Conservation (phyloP, 306 rosid genomes). For the Vachellia collinsii region DNA sequence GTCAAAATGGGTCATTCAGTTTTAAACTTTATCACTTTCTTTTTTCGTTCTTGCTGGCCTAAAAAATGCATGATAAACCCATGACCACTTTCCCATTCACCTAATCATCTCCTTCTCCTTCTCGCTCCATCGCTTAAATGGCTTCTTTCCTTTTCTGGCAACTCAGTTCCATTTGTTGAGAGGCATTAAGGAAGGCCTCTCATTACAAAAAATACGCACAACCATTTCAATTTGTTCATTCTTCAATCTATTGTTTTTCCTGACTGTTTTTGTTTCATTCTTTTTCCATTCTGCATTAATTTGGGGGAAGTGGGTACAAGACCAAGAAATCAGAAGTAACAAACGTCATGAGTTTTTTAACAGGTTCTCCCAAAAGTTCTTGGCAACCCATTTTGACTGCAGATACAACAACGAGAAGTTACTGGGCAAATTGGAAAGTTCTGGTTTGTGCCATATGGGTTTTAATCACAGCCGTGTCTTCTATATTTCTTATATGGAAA, state of each 20-base stretch:
- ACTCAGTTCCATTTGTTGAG: conserved; percentile 10
- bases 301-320: conserved; percentile 28
- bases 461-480: conserved; percentile 48
- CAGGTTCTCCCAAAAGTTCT: conserved; percentile 61
- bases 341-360: conserved; percentile 61
- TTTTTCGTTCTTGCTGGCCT: conserved; percentile 43
- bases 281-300: conserved; percentile 22
- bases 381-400: conserved; percentile 82
- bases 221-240: conserved; percentile 39
- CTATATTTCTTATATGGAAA: conserved; percentile 59
- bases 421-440: conserved; percentile 95
- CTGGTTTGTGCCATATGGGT: conserved; percentile 71
- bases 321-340: conserved; percentile 32
- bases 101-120: conserved; percentile 18
- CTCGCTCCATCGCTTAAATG: neutral
- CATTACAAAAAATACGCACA: conserved; percentile 4
- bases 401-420: conserved; percentile 70
- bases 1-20: conserved; percentile 49
- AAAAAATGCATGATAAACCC: conserved; percentile 39
- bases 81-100: conserved; percentile 40
- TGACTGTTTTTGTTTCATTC: conserved; percentile 22
- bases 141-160: neutral
- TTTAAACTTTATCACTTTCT: conserved; percentile 35
- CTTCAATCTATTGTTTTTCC: conserved; percentile 14
- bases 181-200: neutral